Conservation (phyloP, 352 stramenopile species). For the Globisporangium emineosum region DNA sequence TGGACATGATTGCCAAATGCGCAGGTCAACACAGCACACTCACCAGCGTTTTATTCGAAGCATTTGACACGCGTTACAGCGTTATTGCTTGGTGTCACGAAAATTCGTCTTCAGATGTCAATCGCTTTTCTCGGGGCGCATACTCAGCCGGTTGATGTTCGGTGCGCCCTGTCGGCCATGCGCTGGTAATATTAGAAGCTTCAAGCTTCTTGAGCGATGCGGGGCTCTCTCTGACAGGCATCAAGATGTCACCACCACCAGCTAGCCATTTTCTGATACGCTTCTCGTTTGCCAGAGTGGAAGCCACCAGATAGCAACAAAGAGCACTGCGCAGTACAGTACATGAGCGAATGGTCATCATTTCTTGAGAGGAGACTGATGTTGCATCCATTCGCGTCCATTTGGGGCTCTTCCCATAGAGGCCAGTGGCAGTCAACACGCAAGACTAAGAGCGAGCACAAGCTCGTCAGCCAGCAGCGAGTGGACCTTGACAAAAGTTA, state of each 20-base stretch:
- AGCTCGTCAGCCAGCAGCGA: not conserved
- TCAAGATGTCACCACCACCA: not conserved
- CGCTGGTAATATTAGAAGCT: not conserved
- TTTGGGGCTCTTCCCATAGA: not conserved
- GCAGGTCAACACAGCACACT: no score
- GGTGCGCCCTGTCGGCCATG: not conserved
- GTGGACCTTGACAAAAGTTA: not conserved
- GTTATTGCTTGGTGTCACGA: not conserved
- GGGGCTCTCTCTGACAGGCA: not conserved
- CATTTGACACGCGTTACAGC: not conserved
- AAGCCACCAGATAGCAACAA: not conserved
- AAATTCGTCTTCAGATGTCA: not conserved
- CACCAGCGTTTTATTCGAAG: no score
- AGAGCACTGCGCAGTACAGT: not conserved
- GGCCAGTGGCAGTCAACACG: not conserved
- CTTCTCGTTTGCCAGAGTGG: not conserved
- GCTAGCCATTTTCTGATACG: not conserved
- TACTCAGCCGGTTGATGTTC: not conserved
- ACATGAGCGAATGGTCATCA: not conserved
- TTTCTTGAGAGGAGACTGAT: not conserved
- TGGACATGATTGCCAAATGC: no score
- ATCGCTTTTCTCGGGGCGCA: not conserved
- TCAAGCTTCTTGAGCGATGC: not conserved
- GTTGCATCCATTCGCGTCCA: not conserved
- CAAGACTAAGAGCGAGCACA: not conserved